These are phyloP conservation scores for Diutina siamensis DNA, from an alignment of 1,139 yeast genomes.

Conservation along the genomic window DNA sequence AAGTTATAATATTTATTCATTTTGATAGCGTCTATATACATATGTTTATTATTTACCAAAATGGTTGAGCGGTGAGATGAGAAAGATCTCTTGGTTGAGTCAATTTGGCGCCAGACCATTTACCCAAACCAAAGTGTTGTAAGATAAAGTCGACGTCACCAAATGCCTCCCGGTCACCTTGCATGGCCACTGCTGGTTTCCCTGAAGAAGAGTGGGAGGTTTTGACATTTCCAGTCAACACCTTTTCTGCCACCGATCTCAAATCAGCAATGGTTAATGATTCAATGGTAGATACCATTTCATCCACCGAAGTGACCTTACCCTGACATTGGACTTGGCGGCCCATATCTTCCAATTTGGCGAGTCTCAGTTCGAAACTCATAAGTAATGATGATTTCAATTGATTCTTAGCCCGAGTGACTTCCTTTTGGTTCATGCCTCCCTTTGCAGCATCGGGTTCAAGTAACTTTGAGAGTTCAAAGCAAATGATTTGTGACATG, in stretches of 20 bases:
- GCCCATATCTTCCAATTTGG: constrained; percentile 88
- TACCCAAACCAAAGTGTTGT: constrained; percentile 65
- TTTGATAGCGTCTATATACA: background rate
- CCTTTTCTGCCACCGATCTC: constrained; percentile 60
- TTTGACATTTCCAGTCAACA: constrained; percentile 53
- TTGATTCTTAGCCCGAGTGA: constrained; percentile 84
- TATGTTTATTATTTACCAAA: background rate
- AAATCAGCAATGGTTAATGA: constrained; percentile 55
- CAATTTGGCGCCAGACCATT: constrained; percentile 16
- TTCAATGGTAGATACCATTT: constrained; percentile 75
- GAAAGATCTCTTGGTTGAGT: constrained; percentile 21
- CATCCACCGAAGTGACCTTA: constrained; percentile 62
- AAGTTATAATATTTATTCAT: too few relatives aligned
- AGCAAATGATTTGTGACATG: constrained; percentile 69
- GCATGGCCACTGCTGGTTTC: constrained; percentile 73
- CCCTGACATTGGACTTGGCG: constrained; percentile 87
- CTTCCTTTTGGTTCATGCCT: constrained; percentile 56
- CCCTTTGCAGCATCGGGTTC: constrained; percentile 42
- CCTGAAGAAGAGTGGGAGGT: constrained; percentile 44
- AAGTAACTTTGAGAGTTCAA: constrained; percentile 59
- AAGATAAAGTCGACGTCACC: constrained; percentile 72
- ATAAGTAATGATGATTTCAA: constrained; percentile 78
- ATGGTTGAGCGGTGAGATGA: background rate
- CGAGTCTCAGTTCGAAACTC: constrained; percentile 88
- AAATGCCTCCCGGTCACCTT: constrained; percentile 74